Evolutionary conservation across 495 filamentous ascomycete species (phyloP).

Genomic region (Aspergillus indologenus): DNA sequence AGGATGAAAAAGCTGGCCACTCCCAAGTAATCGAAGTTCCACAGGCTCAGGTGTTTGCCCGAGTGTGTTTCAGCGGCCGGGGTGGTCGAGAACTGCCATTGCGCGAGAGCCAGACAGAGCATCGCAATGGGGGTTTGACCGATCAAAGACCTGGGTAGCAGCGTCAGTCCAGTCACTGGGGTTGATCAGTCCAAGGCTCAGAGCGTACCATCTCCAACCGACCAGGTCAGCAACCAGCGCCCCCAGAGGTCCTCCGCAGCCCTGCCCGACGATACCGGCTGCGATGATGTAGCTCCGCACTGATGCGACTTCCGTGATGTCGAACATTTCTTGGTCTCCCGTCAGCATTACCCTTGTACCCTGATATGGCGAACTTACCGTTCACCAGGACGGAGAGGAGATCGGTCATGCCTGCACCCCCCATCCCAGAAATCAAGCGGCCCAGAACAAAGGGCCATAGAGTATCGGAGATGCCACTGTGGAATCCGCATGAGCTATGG

Average conservation of each 20-base stretch:
- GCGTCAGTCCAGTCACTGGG: neutral
- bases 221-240: slow-evolving; percentile 21
- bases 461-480: slow-evolving; percentile 18
- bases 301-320: slow-evolving; percentile 16
- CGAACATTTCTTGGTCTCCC: neutral
- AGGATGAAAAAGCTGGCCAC: slow-evolving; percentile 12
- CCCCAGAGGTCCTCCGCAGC: slow-evolving; percentile 23
- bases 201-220: slow-evolving; percentile 28
- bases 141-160: slow-evolving; percentile 26
- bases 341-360: neutral
- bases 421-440: slow-evolving; percentile 8
- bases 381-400: slow-evolving; percentile 10
- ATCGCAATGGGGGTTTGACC: slow-evolving; percentile 26
- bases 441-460: slow-evolving; percentile 5
- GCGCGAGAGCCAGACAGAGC: slow-evolving; percentile 7
- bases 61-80: neutral
- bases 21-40: slow-evolving; percentile 11
- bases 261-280: slow-evolving; percentile 19
- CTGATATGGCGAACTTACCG: neutral
- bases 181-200: neutral
- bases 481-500: no score
- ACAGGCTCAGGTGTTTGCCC: neutral
- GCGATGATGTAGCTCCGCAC: slow-evolving; percentile 26
- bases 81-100: neutral
- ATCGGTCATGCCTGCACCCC: slow-evolving; percentile 10